Conservation (phyloP, 208 protist genomes). For the Novymonas esmeraldas region DNA sequence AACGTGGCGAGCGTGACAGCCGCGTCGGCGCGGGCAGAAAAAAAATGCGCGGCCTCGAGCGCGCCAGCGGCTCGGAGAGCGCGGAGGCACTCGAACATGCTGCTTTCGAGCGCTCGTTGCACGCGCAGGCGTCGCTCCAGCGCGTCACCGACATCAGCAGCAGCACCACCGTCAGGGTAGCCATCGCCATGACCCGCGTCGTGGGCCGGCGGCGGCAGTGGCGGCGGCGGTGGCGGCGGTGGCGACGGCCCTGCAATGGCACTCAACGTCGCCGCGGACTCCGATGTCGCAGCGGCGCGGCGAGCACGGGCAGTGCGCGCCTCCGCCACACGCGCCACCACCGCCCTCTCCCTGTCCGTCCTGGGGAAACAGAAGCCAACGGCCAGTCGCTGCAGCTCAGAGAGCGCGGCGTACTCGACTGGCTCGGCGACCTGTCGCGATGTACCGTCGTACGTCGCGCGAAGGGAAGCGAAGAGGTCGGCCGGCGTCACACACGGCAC, state of each 20-base stretch:
- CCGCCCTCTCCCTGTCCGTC: not conserved
- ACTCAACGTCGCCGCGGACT: no score
- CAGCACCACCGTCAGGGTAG: no score
- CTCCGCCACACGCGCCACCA: no score
- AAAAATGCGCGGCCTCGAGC: not conserved
- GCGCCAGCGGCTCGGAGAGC: constrained; percentile 21
- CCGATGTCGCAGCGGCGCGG: no score
- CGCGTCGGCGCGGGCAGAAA: not conserved
- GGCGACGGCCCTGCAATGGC: no score
- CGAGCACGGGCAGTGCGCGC: no score
- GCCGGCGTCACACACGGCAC: not conserved
- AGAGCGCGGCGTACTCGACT: constrained; percentile 1
- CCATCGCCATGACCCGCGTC: no score
- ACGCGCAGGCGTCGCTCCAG: not conserved
- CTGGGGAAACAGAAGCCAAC: constrained; percentile 30
- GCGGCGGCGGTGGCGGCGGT: no score
- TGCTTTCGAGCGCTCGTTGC: constrained; percentile 6
- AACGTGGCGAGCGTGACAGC: not conserved
- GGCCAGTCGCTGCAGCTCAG: constrained; percentile 20
- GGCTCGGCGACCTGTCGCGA: not conserved
- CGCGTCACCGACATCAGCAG: not conserved
- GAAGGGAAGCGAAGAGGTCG: constrained; percentile 12
- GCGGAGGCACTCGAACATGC: constrained; percentile 17
- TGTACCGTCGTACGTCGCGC: no score
- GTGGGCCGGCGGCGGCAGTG: no score